Conservation (phyloP, 345 rosid species). For the Stellera chamaejasme region DNA sequence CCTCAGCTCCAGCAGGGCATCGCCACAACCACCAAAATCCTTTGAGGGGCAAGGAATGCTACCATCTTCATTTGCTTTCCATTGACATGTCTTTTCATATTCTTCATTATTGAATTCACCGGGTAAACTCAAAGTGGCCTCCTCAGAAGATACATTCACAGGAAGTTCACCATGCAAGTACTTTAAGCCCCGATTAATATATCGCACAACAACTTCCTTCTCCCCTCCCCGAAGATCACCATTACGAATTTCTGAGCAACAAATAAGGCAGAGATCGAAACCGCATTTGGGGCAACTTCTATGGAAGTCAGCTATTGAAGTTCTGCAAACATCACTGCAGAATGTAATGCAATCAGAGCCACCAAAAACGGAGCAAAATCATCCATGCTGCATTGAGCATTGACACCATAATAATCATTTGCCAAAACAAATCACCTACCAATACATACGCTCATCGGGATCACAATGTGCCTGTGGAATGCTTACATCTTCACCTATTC, state of each 20-base stretch:
- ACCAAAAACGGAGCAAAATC: too few species aligned
- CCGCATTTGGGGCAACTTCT: conserved; percentile 33
- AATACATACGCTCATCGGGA: conserved; percentile 28
- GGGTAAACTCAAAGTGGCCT: neutral
- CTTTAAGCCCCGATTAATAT: conserved; percentile 1
- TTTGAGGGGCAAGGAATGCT: conserved; percentile 29
- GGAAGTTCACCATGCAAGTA: conserved; percentile 28
- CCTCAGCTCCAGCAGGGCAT: conserved; percentile 22
- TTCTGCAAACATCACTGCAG: conserved; percentile 37
- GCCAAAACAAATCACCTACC: conserved; percentile 16
- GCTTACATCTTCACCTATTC: conserved; percentile 16
- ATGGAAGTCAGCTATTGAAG: conserved; percentile 34
- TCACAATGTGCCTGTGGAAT: conserved; percentile 14
- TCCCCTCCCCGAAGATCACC: conserved; percentile 24
- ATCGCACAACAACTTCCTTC: conserved; percentile 15
- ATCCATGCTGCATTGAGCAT: too few species aligned
- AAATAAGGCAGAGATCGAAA: conserved; percentile 34
- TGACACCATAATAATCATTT: neutral
- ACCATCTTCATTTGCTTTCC: conserved; percentile 36
- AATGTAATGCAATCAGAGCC: too few species aligned
- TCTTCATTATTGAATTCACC: conserved; percentile 5
- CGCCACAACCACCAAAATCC: conserved; percentile 31
- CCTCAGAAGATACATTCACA: neutral
- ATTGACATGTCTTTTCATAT: conserved; percentile 8
- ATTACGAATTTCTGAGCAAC: conserved; percentile 31